phyloP scores from a whole-genome alignment of 2,329 filamentous ascomycete species.

The Rhynchosporium graminicola region DNA sequence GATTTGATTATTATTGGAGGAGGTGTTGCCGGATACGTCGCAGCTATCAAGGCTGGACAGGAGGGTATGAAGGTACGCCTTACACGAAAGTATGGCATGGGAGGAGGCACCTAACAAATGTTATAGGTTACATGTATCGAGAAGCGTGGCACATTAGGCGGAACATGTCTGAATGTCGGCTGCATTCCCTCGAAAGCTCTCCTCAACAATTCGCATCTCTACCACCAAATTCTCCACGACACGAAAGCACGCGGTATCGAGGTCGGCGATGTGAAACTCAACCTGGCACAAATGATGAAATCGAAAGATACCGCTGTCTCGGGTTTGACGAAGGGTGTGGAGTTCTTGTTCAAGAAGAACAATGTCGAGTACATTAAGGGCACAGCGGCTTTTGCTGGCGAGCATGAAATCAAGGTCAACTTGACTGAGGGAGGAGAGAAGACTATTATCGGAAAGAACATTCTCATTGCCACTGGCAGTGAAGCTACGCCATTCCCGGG shows the following conservation, averaged over 20 bases:
- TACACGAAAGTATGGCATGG: conserved; percentile 6
- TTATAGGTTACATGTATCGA: conserved; percentile 90
- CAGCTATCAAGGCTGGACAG: conserved; percentile 98
- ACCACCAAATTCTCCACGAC: conserved; percentile 96
- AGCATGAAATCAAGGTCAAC: conserved; percentile 89
- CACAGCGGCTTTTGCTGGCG: conserved; percentile 80
- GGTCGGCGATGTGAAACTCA: conserved; percentile 94
- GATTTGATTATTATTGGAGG: conserved; percentile 97
- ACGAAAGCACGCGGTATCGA: conserved; percentile 97
- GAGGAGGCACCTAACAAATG: conserved; percentile 23
- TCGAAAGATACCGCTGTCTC: conserved; percentile 91
- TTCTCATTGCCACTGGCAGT: conserved; percentile 93
- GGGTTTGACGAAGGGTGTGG: conserved; percentile 92
- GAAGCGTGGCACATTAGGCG: conserved; percentile 92
- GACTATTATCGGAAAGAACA: conserved; percentile 88
- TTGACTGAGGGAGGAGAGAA: conserved; percentile 91
- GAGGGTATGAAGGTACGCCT: conserved; percentile 83
- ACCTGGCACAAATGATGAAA: conserved; percentile 95
- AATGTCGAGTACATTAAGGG: conserved; percentile 98
- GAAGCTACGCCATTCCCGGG: conserved; percentile 97
- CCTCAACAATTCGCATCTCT: conserved; percentile 98
- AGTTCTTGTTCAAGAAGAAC: conserved; percentile 99
- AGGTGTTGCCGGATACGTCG: conserved; percentile 97
- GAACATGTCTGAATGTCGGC: conserved; percentile 97
- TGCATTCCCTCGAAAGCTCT: conserved; percentile 99